Conservation (phyloP, 2,329 filamentous ascomycete species). For the Dryadomyces quercivorus region DNA sequence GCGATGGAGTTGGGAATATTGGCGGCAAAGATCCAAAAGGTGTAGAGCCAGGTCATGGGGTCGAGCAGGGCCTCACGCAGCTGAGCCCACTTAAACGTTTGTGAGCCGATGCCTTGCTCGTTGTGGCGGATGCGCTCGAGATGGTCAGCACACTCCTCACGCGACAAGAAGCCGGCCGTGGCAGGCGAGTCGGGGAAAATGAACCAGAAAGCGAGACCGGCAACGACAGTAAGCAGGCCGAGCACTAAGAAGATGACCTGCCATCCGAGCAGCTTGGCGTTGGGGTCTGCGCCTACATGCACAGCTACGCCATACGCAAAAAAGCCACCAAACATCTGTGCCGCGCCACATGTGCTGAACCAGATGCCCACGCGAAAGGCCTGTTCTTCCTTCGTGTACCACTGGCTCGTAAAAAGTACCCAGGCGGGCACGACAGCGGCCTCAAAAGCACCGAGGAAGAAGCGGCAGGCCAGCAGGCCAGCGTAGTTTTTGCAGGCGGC, state of each 20-base stretch:
- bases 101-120: slow-evolving; percentile 19
- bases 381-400: slow-evolving; percentile 16
- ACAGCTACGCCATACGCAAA: slow-evolving; percentile 25
- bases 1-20: slow-evolving; percentile 11
- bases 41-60: slow-evolving; percentile 11
- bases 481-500: slow-evolving; percentile 5
- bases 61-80: slow-evolving; percentile 9
- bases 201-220: slow-evolving; percentile 16
- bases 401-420: slow-evolving; percentile 19
- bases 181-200: slow-evolving; percentile 23
- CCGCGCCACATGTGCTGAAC: slow-evolving; percentile 43
- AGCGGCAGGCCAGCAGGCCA: slow-evolving; percentile 14
- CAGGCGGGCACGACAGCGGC: slow-evolving; percentile 17
- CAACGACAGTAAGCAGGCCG: slow-evolving; percentile 17
- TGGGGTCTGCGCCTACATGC: slow-evolving; percentile 7
- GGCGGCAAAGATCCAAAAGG: slow-evolving; percentile 9
- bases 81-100: slow-evolving; percentile 7
- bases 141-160: slow-evolving; percentile 16
- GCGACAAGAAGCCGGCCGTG: slow-evolving; percentile 21
- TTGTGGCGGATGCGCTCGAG: slow-evolving; percentile 23
- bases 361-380: slow-evolving; percentile 49
- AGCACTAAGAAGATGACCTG: slow-evolving; percentile 19
- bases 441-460: slow-evolving; percentile 17
- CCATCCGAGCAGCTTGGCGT: slow-evolving; percentile 5
- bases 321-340: slow-evolving; percentile 25